Evolutionary conservation across 2,329 filamentous ascomycete genomes (phyloP), one percentile per base, ranked within the genome.

Genomic region (Xylaria sp.): DNA sequence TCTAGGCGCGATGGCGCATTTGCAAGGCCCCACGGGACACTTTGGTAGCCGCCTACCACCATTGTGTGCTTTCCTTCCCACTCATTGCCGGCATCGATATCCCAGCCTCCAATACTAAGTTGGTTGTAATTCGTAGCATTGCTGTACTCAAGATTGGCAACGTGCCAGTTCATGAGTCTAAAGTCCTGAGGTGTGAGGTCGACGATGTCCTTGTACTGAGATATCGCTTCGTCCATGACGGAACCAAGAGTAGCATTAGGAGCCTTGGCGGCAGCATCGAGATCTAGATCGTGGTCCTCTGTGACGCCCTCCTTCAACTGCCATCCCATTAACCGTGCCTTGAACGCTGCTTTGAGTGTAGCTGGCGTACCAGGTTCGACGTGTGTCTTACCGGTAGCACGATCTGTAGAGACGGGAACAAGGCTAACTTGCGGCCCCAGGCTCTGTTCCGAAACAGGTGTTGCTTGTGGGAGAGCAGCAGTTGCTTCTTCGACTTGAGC

Each of bases 61-160:
- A 97, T 93, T 1, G 91, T 91, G 70, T 99, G 95, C 57, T 90
- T 87, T 6, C 94, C 94, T 71, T 97, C 92, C 76, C 96, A 99
- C 69, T 99, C 94, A 65, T 99, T 97, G 0, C 94, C 94, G 45
- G 92, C 92, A 68, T 99, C 95, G 66, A 99, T 92, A 71, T 99
- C 95, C 91, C 95, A 97, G 0, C 92, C 88, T 7, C 88, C 86
- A 13, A 99, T 83, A 71, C 93, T 97, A 17, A 99, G 82, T 59
- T 89, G 88, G 61, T 89, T 87, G 50, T 96, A 86, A 61, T 92
- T 95, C 1, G 87, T 90, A 1, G 94, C 94, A 71, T 97, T 99
- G 59, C 93, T 95, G 69, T 99, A 99, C 72, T 99, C 94, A 13
- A 99, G 81, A 68, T 99, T 99, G 61, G 95, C 95, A 71, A 97